phyloP scores from a whole-genome alignment of 495 filamentous ascomycete genomes.

The Aspergillus nanangensis region DNA sequence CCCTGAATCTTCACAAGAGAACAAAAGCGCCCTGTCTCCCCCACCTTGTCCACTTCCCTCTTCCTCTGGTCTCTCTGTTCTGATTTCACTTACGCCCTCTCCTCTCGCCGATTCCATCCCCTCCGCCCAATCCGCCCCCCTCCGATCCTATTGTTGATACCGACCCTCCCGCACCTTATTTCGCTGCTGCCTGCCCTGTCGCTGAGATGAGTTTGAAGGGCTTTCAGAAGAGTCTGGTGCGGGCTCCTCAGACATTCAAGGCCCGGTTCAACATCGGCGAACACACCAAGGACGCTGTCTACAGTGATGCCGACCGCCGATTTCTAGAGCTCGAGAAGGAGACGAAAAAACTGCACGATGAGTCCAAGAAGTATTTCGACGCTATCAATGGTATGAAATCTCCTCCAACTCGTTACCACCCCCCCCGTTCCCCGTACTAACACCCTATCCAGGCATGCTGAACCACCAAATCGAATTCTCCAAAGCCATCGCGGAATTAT shows the following conservation, averaged over 20 bases:
- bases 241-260: constrained; percentile 89
- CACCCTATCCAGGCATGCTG: constrained; percentile 68
- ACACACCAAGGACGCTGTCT: constrained; percentile 88
- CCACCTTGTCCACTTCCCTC: constrained; percentile 10
- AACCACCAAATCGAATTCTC: constrained; percentile 98
- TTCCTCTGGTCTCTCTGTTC: not conserved
- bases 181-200: constrained; percentile 3
- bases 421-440: constrained; percentile 2
- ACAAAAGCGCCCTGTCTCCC: constrained; percentile 7
- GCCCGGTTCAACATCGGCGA: constrained; percentile 91
- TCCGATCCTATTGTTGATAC: not conserved
- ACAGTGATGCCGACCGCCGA: constrained; percentile 87
- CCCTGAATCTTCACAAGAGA: not conserved
- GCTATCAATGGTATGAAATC: constrained; percentile 75
- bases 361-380: constrained; percentile 90
- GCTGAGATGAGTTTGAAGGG: constrained; percentile 90
- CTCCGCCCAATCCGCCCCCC: too few relatives aligned
- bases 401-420: not conserved
- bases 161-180: not conserved
- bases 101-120: constrained; percentile 1
- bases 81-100: not conserved
- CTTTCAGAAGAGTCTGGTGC: constrained; percentile 80
- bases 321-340: constrained; percentile 93
- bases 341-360: constrained; percentile 93
- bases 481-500: constrained; percentile 89